phyloP scores from a whole-genome alignment of 345 rosid species.

The Brassica rapa region DNA sequence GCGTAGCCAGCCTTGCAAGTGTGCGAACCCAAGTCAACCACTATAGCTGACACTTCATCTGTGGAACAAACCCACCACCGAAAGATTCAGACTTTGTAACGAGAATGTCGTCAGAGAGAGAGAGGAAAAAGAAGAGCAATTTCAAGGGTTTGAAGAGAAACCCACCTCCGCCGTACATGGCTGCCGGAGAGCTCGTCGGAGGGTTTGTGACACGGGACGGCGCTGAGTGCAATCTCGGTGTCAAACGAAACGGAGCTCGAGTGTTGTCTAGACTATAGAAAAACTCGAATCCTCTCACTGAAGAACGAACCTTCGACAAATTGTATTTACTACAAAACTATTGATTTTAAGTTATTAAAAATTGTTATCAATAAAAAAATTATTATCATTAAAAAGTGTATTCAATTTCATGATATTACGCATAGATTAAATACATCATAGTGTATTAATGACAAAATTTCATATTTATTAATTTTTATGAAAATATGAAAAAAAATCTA shows the following conservation, averaged over 20 bases:
- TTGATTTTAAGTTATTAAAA: too few relatives aligned
- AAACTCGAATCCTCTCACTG: neutral
- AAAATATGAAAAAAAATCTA: too few relatives aligned
- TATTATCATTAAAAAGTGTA: too few relatives aligned
- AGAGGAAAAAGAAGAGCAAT: neutral
- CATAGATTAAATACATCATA: too few relatives aligned
- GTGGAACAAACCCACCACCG: conserved; percentile 26
- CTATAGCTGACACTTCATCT: conserved; percentile 98
- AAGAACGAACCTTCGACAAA: neutral
- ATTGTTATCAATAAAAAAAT: too few relatives aligned
- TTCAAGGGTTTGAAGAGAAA: neutral
- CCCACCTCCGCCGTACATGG: conserved; percentile 1
- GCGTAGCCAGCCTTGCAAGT: conserved; percentile 99
- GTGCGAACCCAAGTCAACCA: conserved; percentile 91
- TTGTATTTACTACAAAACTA: too few relatives aligned
- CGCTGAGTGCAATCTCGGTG: neutral
- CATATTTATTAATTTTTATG: too few relatives aligned
- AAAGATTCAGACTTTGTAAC: neutral
- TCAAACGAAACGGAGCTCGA: neutral
- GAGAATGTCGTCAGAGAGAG: neutral
- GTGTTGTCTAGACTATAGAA: neutral
- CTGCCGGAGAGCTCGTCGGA: neutral
- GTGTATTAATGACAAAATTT: too few relatives aligned
- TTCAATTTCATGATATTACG: too few relatives aligned
- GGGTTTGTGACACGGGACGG: neutral